Percentiles rank a stretch among this genome's conserved stretches.
phyloP scores from a whole-genome alignment of 306 rosid species.

The Cucumis melo region DNA sequence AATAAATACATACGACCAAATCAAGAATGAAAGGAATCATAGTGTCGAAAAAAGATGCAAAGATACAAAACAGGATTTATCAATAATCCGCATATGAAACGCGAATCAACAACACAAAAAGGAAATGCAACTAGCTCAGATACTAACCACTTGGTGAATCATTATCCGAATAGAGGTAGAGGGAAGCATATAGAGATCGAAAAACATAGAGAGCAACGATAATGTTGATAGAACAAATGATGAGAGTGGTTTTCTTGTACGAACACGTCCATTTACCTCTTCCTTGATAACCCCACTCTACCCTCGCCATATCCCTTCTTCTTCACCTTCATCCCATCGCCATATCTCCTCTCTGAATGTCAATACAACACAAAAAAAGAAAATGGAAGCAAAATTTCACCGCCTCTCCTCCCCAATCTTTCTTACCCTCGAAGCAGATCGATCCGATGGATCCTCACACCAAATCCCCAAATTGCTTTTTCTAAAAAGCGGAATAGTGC shows the following conservation, averaged over 20 bases:
- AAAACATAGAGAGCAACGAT: constrained; percentile 77
- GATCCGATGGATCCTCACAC: constrained; percentile 14
- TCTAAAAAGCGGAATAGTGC: neutral
- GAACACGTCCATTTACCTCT: constrained; percentile 64
- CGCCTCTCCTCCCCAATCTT: neutral
- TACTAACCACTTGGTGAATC: constrained; percentile 42
- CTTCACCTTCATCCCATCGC: constrained; percentile 83
- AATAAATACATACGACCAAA: neutral
- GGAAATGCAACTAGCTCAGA: neutral
- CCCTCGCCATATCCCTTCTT: constrained; percentile 66
- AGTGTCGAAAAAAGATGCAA: neutral
- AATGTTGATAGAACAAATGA: constrained; percentile 75
- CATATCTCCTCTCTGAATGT: constrained; percentile 18
- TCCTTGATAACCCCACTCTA: constrained; percentile 48
- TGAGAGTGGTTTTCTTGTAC: constrained; percentile 65
- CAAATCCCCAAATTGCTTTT: neutral
- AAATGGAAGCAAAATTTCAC: constrained; percentile 8
- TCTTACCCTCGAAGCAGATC: neutral
- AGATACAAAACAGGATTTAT: constrained; percentile 11
- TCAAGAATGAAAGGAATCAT: constrained; percentile 2
- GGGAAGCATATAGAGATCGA: constrained; percentile 77
- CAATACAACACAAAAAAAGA: neutral
- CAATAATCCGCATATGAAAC: neutral
- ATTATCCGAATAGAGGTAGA: constrained; percentile 67
- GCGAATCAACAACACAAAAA: neutral